A percentile compares a stretch with the other conserved stretches of the same genome.
Evolutionary conservation across 2,329 filamentous ascomycete genomes (phyloP).

Genomic region (Colletotrichum shisoi): DNA sequence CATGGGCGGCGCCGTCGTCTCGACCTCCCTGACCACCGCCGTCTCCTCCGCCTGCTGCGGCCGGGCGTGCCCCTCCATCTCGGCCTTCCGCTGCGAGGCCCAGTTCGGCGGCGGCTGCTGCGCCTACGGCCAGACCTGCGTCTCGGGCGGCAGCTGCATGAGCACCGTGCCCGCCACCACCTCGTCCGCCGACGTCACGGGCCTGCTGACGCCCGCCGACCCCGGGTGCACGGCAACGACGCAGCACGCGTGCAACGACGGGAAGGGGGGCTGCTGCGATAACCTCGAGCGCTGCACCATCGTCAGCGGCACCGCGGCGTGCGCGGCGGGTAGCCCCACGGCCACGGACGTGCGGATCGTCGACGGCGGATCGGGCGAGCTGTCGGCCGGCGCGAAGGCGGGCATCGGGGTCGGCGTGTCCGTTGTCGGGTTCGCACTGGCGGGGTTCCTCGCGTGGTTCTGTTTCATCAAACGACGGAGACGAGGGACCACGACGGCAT

Average conservation of each 20-base stretch:
- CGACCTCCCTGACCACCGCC: conserved; percentile 38
- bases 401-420: conserved; percentile 65
- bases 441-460: conserved; percentile 58
- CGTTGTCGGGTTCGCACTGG: conserved; percentile 52
- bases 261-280: conserved; percentile 59
- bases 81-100: conserved; percentile 55
- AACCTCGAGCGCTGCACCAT: conserved; percentile 54
- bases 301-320: conserved; percentile 50
- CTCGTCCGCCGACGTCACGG: conserved; percentile 36
- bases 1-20: conserved; percentile 38
- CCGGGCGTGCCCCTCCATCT: conserved; percentile 52
- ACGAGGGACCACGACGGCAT: conserved; percentile 39
- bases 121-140: conserved; percentile 55
- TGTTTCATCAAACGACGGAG: conserved; percentile 54
- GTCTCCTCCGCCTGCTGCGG: conserved; percentile 50
- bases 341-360: conserved; percentile 45
- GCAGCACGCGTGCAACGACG: conserved; percentile 56
- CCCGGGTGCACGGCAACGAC: conserved; percentile 55
- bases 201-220: conserved; percentile 49
- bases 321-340: conserved; percentile 50
- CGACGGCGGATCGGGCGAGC: conserved; percentile 38
- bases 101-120: conserved; percentile 61
- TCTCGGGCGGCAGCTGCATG: conserved; percentile 49
- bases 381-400: conserved; percentile 62
- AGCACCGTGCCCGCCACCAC: conserved; percentile 42